Conservation (phyloP, 352 stramenopile species). For the Peronospora belbahrii region DNA sequence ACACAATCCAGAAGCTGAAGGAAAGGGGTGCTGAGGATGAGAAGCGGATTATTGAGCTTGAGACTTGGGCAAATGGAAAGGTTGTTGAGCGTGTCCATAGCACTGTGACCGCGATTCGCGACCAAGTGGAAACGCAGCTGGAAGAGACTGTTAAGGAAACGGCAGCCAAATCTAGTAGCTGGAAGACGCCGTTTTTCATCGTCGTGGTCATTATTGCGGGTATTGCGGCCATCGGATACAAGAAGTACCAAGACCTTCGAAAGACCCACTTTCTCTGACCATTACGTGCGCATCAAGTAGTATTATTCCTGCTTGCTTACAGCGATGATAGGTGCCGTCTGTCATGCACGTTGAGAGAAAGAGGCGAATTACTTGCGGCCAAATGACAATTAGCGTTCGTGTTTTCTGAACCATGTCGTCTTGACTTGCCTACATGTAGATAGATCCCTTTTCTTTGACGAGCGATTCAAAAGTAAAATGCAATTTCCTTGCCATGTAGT, state of each 20-base stretch:
- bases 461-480: too few species aligned
- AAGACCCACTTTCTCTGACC: constrained; percentile 82
- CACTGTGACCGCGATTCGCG: constrained; percentile 50
- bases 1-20: constrained; percentile 74
- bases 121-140: constrained; percentile 63
- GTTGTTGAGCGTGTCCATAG: constrained; percentile 46
- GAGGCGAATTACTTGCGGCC: too few species aligned
- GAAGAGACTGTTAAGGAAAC: constrained; percentile 65
- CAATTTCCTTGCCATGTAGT: too few species aligned
- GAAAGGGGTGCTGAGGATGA: constrained; percentile 62
- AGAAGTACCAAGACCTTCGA: constrained; percentile 84
- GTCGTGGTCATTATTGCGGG: constrained; percentile 60
- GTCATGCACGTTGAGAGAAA: constrained; percentile 16
- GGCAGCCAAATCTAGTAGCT: constrained; percentile 61
- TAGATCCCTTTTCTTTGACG: too few species aligned
- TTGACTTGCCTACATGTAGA: background rate
- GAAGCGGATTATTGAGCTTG: constrained; percentile 61
- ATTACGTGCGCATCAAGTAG: constrained; percentile 1
- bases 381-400: constrained; percentile 25
- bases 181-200: constrained; percentile 80
- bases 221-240: constrained; percentile 56
- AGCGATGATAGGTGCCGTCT: constrained; percentile 17
- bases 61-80: constrained; percentile 57
- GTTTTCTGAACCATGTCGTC: constrained; percentile 8
- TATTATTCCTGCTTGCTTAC: constrained; percentile 7